phyloP scores from a whole-genome alignment of 2,329 filamentous ascomycete genomes.

The Microascus cirrosus region DNA sequence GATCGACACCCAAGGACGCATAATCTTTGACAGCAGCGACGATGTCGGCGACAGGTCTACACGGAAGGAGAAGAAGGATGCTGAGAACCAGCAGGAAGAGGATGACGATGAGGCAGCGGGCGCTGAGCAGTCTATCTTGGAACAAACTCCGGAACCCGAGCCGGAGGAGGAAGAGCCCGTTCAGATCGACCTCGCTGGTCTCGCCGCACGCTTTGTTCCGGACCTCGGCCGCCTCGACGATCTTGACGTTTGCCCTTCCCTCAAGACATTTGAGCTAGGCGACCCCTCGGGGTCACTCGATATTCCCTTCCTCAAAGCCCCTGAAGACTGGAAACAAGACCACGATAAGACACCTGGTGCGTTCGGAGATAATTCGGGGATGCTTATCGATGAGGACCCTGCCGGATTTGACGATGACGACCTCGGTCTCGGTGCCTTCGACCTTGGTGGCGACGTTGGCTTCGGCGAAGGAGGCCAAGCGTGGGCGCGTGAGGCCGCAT shows the following conservation, averaged over 20 bases:
- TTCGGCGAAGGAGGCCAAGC: conserved; percentile 95
- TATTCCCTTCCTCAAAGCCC: conserved; percentile 82
- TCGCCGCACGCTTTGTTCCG: conserved; percentile 78
- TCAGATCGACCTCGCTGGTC: conserved; percentile 66
- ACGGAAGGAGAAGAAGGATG: conserved; percentile 21
- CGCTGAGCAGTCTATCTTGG: not conserved
- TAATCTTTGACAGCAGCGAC: conserved; percentile 97
- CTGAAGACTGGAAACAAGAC: conserved; percentile 73
- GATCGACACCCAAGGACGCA: conserved; percentile 82
- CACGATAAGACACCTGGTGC: conserved; percentile 51
- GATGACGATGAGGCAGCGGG: conserved; percentile 19
- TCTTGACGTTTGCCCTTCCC: conserved; percentile 86
- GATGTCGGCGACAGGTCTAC: conserved; percentile 48
- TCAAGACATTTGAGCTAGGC: conserved; percentile 88
- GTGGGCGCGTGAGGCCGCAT: conserved; percentile 83
- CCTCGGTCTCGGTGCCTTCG: conserved; percentile 59
- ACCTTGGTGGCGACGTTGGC: conserved; percentile 60
- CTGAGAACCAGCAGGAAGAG: conserved; percentile 26
- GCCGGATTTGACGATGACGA: conserved; percentile 65
- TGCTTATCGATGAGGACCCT: conserved; percentile 78
- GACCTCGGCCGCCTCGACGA: conserved; percentile 66
- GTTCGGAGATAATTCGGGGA: conserved; percentile 59
- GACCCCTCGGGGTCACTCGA: conserved; percentile 76
- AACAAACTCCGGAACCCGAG: conserved; percentile 20
- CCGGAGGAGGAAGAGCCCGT: conserved; percentile 31